Evolutionary conservation across 2,329 filamentous ascomycete species (phyloP).

Genomic region (Bipolaris cookei): DNA sequence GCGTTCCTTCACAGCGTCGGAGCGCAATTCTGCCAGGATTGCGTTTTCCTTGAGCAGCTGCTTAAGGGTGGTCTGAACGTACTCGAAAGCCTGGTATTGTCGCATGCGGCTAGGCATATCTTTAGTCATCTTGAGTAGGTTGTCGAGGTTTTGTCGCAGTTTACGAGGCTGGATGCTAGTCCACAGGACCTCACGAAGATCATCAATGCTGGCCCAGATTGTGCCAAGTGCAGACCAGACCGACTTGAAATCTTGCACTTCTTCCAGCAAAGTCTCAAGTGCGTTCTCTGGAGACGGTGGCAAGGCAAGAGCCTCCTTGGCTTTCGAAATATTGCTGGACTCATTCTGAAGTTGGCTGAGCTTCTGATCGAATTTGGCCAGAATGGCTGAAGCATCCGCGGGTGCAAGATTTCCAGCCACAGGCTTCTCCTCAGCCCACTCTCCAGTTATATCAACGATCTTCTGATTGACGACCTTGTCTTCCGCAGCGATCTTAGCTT

Average conservation of each 20-base stretch:
- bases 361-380: constrained; percentile 81
- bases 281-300: constrained; percentile 79
- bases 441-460: constrained; percentile 79
- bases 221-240: constrained; percentile 96
- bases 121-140: constrained; percentile 95
- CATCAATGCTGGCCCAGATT: constrained; percentile 95
- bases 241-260: constrained; percentile 98
- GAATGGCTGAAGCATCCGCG: constrained; percentile 81
- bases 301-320: constrained; percentile 94
- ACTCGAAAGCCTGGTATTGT: constrained; percentile 99
- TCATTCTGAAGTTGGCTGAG: constrained; percentile 87
- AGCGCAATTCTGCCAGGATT: constrained; percentile 88
- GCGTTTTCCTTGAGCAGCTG: constrained; percentile 90
- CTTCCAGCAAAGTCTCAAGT: constrained; percentile 86
- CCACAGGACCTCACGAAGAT: constrained; percentile 91
- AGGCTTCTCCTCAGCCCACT: constrained; percentile 97
- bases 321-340: constrained; percentile 90
- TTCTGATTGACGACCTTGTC: constrained; percentile 90
- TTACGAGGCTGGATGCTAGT: constrained; percentile 94
- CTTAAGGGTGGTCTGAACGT: constrained; percentile 89
- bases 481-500: constrained; percentile 92
- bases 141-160: constrained; percentile 85
- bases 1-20: constrained; percentile 91
- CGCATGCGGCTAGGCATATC: constrained; percentile 99
- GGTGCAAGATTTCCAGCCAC: constrained; percentile 93